Evolutionary conservation across 306 rosid genomes (phyloP).

Genomic region (Quercus gilva): DNA sequence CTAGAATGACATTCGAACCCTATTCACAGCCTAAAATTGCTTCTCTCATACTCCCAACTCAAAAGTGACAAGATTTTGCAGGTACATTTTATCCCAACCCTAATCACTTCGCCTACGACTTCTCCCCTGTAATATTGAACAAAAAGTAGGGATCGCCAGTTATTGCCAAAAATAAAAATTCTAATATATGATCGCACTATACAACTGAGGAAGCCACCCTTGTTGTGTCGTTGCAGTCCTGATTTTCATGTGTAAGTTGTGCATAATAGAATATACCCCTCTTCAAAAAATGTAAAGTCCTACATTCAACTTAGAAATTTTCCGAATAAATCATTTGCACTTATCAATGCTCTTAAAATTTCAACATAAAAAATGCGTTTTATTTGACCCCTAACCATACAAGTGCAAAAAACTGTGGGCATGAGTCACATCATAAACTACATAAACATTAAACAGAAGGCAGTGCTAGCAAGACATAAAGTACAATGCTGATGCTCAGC

Average conservation of each 20-base stretch:
- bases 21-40: too few species aligned
- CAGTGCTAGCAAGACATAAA: not conserved
- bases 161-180: not conserved
- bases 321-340: not conserved
- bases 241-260: not conserved
- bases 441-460: slow-evolving; percentile 7
- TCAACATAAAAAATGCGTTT: not conserved
- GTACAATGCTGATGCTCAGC: slow-evolving; percentile 16
- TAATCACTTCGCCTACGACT: too few species aligned
- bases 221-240: not conserved
- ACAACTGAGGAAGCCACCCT: too few species aligned
- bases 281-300: not conserved
- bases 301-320: not conserved
- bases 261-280: not conserved
- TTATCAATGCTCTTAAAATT: not conserved
- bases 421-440: not conserved
- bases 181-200: not conserved
- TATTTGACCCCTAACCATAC: not conserved
- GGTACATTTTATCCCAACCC: too few species aligned
- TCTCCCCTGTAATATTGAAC: too few species aligned
- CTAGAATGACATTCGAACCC: not conserved
- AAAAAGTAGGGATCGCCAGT: too few species aligned
- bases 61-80: too few species aligned
- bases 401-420: not conserved
- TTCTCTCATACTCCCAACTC: too few species aligned